Evolutionary conservation across 2,329 filamentous ascomycete genomes (phyloP).

Genomic region (Monilinia polystroma): DNA sequence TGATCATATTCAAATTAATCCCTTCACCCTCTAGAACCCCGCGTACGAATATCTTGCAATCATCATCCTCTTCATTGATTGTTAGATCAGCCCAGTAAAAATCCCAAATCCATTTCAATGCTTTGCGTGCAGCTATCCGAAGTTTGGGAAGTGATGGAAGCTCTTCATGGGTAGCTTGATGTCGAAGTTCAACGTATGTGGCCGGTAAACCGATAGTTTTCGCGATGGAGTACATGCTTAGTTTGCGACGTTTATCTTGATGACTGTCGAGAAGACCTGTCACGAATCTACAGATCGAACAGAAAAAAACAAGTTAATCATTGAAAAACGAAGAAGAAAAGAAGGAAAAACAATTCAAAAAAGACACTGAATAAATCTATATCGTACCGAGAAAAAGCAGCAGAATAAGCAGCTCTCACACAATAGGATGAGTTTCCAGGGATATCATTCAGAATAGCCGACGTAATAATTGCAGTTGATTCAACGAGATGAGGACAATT

Average conservation of each 20-base stretch:
- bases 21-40: conserved; percentile 33
- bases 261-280: conserved; percentile 76
- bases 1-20: conserved; percentile 26
- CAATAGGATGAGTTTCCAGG: conserved; percentile 49
- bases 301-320: not conserved
- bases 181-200: conserved; percentile 83
- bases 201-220: conserved; percentile 68
- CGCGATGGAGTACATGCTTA: conserved; percentile 71
- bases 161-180: conserved; percentile 88
- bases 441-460: conserved; percentile 65
- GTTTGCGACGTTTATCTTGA: conserved; percentile 64
- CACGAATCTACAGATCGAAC: conserved; percentile 59
- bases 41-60: conserved; percentile 33
- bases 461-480: conserved; percentile 70
- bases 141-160: conserved; percentile 74
- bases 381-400: conserved; percentile 69
- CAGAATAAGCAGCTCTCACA: conserved; percentile 67
- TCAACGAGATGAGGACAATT: conserved; percentile 78
- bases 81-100: conserved; percentile 72
- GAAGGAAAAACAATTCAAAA: no score
- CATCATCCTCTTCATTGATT: conserved; percentile 10
- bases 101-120: conserved; percentile 81
- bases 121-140: conserved; percentile 65
- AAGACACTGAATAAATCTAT: conserved; percentile 29
- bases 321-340: not conserved